phyloP scores from a whole-genome alignment of 352 stramenopile genomes.

The Pythium aristosporum region DNA sequence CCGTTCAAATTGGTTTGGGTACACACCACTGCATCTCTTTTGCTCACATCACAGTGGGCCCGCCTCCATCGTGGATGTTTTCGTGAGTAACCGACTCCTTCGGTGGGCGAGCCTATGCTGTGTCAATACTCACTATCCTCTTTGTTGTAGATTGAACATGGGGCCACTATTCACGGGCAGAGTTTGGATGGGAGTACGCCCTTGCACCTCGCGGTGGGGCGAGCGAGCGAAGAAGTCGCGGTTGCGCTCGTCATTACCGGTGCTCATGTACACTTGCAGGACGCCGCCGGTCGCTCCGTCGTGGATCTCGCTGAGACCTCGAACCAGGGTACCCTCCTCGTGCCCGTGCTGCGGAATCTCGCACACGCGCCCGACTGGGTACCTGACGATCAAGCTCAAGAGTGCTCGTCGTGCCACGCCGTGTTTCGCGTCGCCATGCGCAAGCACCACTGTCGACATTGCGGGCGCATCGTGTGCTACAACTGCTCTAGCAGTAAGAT shows the following conservation, averaged over 20 bases:
- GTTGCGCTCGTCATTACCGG: constrained; percentile 72
- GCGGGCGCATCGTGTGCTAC: constrained; percentile 81
- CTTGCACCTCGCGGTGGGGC: constrained; percentile 73
- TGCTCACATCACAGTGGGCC: constrained; percentile 78
- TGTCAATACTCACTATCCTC: background rate
- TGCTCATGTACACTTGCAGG: constrained; percentile 74
- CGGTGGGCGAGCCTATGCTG: background rate
- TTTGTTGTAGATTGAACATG: constrained; percentile 70
- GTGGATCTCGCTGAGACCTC: constrained; percentile 83
- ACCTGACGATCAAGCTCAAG: constrained; percentile 62
- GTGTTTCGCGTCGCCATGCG: constrained; percentile 81
- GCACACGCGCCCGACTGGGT: constrained; percentile 58
- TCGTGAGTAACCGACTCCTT: constrained; percentile 52
- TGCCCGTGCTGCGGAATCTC: constrained; percentile 80
- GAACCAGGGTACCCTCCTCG: constrained; percentile 77
- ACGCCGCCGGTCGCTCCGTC: constrained; percentile 78
- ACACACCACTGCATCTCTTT: constrained; percentile 84
- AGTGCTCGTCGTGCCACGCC: constrained; percentile 75
- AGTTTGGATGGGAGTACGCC: constrained; percentile 85
- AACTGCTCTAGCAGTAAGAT: constrained; percentile 87
- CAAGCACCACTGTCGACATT: constrained; percentile 84
- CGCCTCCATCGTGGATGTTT: constrained; percentile 66
- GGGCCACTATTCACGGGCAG: constrained; percentile 72
- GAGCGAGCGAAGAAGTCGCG: constrained; percentile 68
- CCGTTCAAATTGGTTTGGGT: constrained; percentile 81